A percentile compares a stretch with the other conserved stretches of the same genome.
phyloP scores from a whole-genome alignment of 306 rosid species.

The Lithocarpus polystachyus region DNA sequence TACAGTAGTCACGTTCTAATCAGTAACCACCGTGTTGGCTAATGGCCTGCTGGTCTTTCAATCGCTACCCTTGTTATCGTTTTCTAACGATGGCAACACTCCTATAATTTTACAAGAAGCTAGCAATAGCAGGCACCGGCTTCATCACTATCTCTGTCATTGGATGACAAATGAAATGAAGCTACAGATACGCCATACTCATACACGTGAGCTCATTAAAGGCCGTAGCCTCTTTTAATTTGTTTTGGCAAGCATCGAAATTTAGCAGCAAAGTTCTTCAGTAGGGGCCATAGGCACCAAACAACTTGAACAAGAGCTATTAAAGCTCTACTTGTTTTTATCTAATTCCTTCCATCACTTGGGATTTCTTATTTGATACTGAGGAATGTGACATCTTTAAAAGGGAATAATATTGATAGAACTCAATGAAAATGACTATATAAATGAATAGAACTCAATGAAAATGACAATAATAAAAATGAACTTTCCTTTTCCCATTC shows the following conservation, averaged over 20 bases:
- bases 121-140: not conserved
- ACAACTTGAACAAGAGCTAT: constrained; percentile 2
- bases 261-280: not conserved
- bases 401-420: not conserved
- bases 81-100: not conserved
- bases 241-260: not conserved
- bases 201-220: not conserved
- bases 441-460: constrained; percentile 12
- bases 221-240: not conserved
- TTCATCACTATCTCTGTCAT: not conserved
- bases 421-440: constrained; percentile 30
- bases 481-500: not conserved
- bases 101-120: not conserved
- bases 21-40: no score
- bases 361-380: not conserved
- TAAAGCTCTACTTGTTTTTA: constrained; percentile 4
- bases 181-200: not conserved
- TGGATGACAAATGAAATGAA: not conserved
- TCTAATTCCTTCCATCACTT: not conserved
- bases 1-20: no score
- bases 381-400: not conserved
- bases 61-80: not conserved
- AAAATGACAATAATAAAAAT: constrained; percentile 19
- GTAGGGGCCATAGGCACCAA: not conserved
- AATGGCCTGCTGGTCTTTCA: not conserved